Base-by-base conservation (phyloP, 1,139 yeast species). In the Saccharomyces hybrid region DNA sequence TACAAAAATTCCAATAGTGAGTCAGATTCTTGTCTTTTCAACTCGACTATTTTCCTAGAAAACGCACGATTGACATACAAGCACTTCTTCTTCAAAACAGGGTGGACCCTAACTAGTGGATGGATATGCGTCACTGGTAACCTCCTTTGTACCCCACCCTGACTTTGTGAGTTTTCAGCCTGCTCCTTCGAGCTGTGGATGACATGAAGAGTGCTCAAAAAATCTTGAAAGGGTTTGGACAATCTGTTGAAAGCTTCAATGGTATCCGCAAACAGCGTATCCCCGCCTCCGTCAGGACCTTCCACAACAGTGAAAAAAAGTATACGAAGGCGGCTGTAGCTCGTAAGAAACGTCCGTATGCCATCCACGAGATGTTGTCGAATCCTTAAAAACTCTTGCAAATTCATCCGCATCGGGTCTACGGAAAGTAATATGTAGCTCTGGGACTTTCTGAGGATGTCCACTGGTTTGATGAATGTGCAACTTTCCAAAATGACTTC, bases 391-490 rank as follows among this genome's bases (percentile, higher is more conserved):
- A 8, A 73, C 69, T 50, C 72, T 66, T 50, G 72, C 65, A 42
- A 66, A 65, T 53, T 72, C 71, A 28, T 62, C 60, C 42, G 72
- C 73, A 61, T 76, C 77, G 28, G 81, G 78, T 60, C 81, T 75
- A 60, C 83, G 76, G 68, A 78, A 83, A 26, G 83, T 82, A 54
- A 83, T 72, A 64, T 84, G 90, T 58, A 86, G 74, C 61, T 84
- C 84, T 1, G 85, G 80, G 60, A 74, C 72, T 54, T 73, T 78
- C 55, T 73, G 72, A 38, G 91, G 91, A 7, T 86, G 78, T 9
- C 88, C 87, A 6, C 88, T 81, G 2, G 88, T 83, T 51, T 90
- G 88, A 65, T 86, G 93, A 54, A 82, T 77, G 71, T 86, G 93
- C 53, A 84, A 75, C 9, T 82, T 81, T 12, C 91, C 91, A 70